A percentile compares a stretch with the other conserved stretches of the same genome.
Evolutionary conservation across 2,329 filamentous ascomycete genomes (phyloP).

Genomic region (Pezizomycotina sp.): DNA sequence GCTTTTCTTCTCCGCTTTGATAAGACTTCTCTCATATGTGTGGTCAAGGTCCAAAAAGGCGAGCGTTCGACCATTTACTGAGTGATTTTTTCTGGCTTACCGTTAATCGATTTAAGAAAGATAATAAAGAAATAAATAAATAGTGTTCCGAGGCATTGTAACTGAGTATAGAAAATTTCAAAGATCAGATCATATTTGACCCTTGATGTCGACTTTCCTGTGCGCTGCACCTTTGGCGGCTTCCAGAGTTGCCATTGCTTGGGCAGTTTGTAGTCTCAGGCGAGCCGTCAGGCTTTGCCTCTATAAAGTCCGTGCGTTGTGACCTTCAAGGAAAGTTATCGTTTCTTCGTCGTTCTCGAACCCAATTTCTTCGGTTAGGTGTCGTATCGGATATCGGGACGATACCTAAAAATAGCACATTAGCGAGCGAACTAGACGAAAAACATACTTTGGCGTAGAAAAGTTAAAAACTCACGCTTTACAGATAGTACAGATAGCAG

Average conservation of each 20-base stretch:
- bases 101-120: no score
- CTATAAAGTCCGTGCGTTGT: slow-evolving; percentile 59
- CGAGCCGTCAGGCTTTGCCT: slow-evolving; percentile 36
- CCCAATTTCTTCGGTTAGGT: slow-evolving; percentile 86
- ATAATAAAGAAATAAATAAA: no score
- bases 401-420: slow-evolving; percentile 49
- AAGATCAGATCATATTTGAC: slow-evolving; percentile 54
- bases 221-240: slow-evolving; percentile 56
- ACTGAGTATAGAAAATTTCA: not conserved
- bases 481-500: slow-evolving; percentile 80
- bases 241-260: slow-evolving; percentile 60
- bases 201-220: slow-evolving; percentile 85
- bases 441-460: not conserved
- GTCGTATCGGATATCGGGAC: slow-evolving; percentile 74
- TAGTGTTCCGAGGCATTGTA: no score
- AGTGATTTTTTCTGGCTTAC: no score
- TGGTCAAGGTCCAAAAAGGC: no score
- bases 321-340: slow-evolving; percentile 72
- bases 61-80: no score
- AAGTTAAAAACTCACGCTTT: slow-evolving; percentile 57
- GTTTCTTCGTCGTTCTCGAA: slow-evolving; percentile 88
- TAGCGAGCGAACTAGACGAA: slow-evolving; percentile 32
- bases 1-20: no score
- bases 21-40: no score
- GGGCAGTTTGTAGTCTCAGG: slow-evolving; percentile 53